Conservation (phyloP, 176 grass and related monocot genomes). For the maize (Zea mays) region Zm-B73-REFERENCE-NAM-5.0 NC_050103.1:97452501-97453000, state of each 20-base stretch:
- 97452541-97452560: not conserved
- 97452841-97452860: slow-evolving; percentile 35
- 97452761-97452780: slow-evolving; percentile 93
- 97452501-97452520: slow-evolving; percentile 2
- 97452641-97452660: slow-evolving; percentile 86
- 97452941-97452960: slow-evolving; percentile 94
- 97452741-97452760: slow-evolving; percentile 85
- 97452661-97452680: slow-evolving; percentile 23
- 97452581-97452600: slow-evolving; percentile 92
- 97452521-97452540: slow-evolving; percentile 1
- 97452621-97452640: slow-evolving; percentile 99
- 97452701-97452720: slow-evolving; percentile 59
- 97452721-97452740: slow-evolving; percentile 68
- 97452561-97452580: slow-evolving; percentile 84
- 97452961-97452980: slow-evolving; percentile 88
- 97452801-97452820: slow-evolving; percentile 44
- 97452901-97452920: slow-evolving; percentile 99
- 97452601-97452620: slow-evolving; percentile 96
- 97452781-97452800: slow-evolving; percentile 92
- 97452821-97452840: slow-evolving; percentile 17
- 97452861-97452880: slow-evolving; percentile 56
- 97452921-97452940: slow-evolving; percentile 95
- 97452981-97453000: slow-evolving; percentile 26
- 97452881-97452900: slow-evolving; percentile 99
- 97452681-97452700: slow-evolving; percentile 19